Evolutionary conservation across 2,329 filamentous ascomycete genomes (phyloP), one percentile per base, ranked within the genome.

Genomic region (Aspergillus alliaceus): DNA sequence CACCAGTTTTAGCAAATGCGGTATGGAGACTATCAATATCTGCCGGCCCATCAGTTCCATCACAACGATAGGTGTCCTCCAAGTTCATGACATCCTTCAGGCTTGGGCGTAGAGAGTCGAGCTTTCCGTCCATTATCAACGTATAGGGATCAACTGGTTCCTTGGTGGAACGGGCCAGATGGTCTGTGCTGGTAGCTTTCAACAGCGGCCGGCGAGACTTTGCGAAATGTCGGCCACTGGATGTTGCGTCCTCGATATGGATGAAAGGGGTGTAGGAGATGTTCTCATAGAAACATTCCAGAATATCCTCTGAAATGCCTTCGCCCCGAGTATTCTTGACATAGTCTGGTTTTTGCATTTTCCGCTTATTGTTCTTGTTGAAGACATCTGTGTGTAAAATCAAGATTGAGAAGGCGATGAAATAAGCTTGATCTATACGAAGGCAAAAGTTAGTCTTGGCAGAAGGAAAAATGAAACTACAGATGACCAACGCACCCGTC

Each of bases 351-450:
- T 96, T 96, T 70, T 96, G 92, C 95, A 99, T 99, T 76, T 99
- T 99, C 74, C 95, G 86, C 78, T 98, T 98, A 79, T 98, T 98
- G 79, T 98, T 99, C 77, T 96, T 96, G 81, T 99, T 99, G 85
- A 98, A 98, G n/a, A 96, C 91, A 71, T 99, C 95, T 0, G 95
- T 98, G 68, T 99, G 95, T 32, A 99, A 81, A 65, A 99, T 97
- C 58, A 99, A 84, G 56, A 99, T 86, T 2, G 93, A 98, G 71
- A 99, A 99, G 15, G 93, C 92, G 62, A 98, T 93, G 68, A 98
- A 96, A 73, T 98, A 97, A n/a, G 95, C 93, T 76, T 97, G 91
- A 69, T 98, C 95, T 66, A 62, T 22, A 60, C 20, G 24, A 22
- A 35, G n/a, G 11, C 25, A 5, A 24, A 12, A n/a, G 18, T 56